Conservation (phyloP, 1,284 basidiomycete genomes). For the Moesziomyces parantarcticus region DNA sequence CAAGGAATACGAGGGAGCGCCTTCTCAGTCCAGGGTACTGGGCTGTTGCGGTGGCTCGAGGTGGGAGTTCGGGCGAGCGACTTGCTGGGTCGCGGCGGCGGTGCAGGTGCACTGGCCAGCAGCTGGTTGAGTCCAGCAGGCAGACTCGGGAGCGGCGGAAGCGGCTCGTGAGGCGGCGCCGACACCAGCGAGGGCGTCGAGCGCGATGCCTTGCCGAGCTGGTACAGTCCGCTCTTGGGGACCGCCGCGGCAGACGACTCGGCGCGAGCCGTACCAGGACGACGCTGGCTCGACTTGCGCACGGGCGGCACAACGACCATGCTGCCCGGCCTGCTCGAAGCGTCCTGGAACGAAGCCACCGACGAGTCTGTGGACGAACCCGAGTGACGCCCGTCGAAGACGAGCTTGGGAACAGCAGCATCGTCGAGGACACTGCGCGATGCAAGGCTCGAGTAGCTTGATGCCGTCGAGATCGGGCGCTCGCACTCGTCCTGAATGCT, state of each 20-base stretch:
- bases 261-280: conserved; percentile 15
- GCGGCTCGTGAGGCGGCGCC: conserved; percentile 22
- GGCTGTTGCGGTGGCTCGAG: conserved; percentile 20
- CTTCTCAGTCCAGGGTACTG: conserved; percentile 14
- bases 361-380: conserved; percentile 22
- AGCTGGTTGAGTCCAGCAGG: conserved; percentile 11
- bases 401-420: conserved; percentile 11
- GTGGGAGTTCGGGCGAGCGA: conserved; percentile 18
- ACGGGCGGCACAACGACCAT: conserved; percentile 9
- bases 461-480: conserved; percentile 12
- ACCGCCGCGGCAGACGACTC: neutral
- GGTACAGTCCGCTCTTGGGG: conserved; percentile 9
- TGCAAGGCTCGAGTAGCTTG: conserved; percentile 11
- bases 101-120: neutral
- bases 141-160: conserved; percentile 27
- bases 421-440: conserved; percentile 8
- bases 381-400: conserved; percentile 26
- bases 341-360: conserved; percentile 7
- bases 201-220: conserved; percentile 10
- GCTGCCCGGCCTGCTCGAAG: conserved; percentile 16
- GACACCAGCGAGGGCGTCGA: conserved; percentile 18
- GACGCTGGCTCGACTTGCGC: neutral
- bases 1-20: conserved; percentile 20
- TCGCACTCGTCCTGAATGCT: conserved; percentile 3
- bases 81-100: conserved; percentile 19